These are phyloP conservation scores for Golubevia pallescens DNA, from an alignment of 1,284 basidiomycete species.

Conservation along the genomic window DNA sequence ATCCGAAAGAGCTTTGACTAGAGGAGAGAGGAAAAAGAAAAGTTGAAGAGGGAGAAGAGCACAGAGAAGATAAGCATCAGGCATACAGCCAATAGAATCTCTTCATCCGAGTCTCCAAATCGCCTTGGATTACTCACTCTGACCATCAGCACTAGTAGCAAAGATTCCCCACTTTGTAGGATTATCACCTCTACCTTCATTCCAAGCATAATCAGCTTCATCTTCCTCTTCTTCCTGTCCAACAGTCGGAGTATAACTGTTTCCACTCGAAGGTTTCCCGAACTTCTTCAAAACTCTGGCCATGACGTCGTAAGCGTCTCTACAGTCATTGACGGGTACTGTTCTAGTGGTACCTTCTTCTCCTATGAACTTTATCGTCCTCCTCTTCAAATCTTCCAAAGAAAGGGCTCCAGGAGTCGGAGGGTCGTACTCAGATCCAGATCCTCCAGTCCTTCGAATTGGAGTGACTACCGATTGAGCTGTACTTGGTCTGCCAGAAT, in stretches of 20 bases:
- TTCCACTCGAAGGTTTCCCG: constrained; percentile 33
- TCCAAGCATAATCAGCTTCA: no score
- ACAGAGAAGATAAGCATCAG: neutral
- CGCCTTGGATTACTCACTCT: constrained; percentile 12
- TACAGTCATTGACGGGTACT: constrained; percentile 53
- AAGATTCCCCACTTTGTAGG: constrained; percentile 40
- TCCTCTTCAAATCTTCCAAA: constrained; percentile 42
- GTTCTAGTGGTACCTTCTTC: constrained; percentile 47
- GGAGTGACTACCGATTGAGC: neutral
- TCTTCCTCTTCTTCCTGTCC: constrained; percentile 13
- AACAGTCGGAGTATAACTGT: constrained; percentile 49
- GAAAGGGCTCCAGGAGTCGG: neutral
- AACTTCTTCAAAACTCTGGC: constrained; percentile 59
- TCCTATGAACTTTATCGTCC: constrained; percentile 61
- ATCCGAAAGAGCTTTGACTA: constrained; percentile 49
- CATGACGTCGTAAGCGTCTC: constrained; percentile 53
- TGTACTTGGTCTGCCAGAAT: neutral
- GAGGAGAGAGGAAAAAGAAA: neutral
- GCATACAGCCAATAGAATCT: neutral
- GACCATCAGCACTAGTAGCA: constrained; percentile 43
- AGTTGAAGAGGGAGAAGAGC: neutral
- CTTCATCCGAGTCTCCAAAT: neutral
- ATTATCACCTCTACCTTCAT: no score
- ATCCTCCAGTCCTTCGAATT: neutral
- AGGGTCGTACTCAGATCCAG: neutral